Conservation (phyloP, 768 basidiomycete genomes). For the Cubamyces lactineus region DNA sequence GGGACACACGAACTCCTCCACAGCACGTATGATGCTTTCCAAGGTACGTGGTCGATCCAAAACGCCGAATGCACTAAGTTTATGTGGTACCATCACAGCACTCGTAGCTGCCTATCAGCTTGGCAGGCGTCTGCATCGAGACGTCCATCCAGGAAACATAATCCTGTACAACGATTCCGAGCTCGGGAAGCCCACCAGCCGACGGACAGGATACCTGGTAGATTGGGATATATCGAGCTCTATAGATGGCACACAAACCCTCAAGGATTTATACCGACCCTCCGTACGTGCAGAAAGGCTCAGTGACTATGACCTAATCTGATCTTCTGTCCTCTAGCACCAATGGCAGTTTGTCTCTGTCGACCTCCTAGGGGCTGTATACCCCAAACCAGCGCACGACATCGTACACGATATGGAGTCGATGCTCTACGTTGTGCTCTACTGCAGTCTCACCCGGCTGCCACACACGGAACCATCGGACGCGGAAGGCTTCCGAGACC, state of each 20-base stretch:
- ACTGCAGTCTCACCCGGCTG: neutral
- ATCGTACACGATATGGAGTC: slow-evolving; percentile 19
- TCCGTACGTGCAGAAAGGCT: neutral
- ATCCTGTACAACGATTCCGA: neutral
- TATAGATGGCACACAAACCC: neutral
- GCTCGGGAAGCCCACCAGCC: neutral
- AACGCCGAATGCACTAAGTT: too few relatives aligned
- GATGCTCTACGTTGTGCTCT: slow-evolving; percentile 16
- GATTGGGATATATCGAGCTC: slow-evolving; percentile 13
- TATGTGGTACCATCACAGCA: neutral
- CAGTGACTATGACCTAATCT: neutral
- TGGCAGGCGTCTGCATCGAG: slow-evolving; percentile 2
- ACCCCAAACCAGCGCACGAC: neutral
- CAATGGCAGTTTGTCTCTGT: slow-evolving; percentile 3
- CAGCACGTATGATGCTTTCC: neutral
- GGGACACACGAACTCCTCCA: slow-evolving; percentile 11
- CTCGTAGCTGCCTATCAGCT: neutral
- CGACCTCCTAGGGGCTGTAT: neutral
- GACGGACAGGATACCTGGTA: slow-evolving; percentile 1
- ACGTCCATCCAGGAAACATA: slow-evolving; percentile 13
- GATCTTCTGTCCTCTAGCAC: neutral
- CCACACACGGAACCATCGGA: neutral
- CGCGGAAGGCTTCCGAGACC: neutral
- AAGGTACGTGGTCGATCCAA: neutral
- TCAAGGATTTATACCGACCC: neutral